Percentiles rank a stretch among this genome's conserved stretches.
Evolutionary conservation across 2,329 filamentous ascomycete species (phyloP).

Genomic region (Trichothecium sympodiale): DNA sequence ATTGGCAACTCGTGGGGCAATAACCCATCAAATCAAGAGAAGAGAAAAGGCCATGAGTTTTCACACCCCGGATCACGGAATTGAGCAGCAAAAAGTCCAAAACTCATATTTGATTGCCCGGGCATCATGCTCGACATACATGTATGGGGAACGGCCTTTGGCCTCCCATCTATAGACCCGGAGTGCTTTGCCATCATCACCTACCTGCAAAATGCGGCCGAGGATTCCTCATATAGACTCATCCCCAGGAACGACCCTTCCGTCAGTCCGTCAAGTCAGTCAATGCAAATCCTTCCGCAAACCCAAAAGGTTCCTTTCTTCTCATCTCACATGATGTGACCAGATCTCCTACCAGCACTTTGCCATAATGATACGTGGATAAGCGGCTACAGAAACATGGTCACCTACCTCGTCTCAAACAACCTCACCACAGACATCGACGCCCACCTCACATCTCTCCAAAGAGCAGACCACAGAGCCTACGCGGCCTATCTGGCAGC

Average conservation of each 20-base stretch:
- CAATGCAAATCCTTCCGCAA: conserved; percentile 6
- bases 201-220: conserved; percentile 57
- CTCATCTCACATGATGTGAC: too few relatives aligned
- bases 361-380: conserved; percentile 40
- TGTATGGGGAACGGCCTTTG: conserved; percentile 83
- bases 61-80: not conserved
- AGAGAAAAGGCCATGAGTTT: not conserved
- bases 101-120: too few relatives aligned
- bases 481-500: conserved; percentile 61
- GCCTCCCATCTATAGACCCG: conserved; percentile 79
- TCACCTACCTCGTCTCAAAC: conserved; percentile 38
- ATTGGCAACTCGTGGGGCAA: too few relatives aligned
- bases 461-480: conserved; percentile 35
- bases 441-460: conserved; percentile 21
- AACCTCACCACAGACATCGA: conserved; percentile 26
- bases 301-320: too few relatives aligned
- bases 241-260: conserved; percentile 64
- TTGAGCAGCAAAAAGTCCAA: not conserved
- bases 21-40: too few relatives aligned
- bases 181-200: conserved; percentile 79
- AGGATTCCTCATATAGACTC: conserved; percentile 52
- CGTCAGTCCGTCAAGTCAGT: conserved; percentile 59
- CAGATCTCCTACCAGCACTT: conserved; percentile 47
- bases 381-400: conserved; percentile 51
- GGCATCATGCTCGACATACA: conserved; percentile 55